Conservation (phyloP, 768 basidiomycete genomes). For the Xerocomellus intermedius region DNA sequence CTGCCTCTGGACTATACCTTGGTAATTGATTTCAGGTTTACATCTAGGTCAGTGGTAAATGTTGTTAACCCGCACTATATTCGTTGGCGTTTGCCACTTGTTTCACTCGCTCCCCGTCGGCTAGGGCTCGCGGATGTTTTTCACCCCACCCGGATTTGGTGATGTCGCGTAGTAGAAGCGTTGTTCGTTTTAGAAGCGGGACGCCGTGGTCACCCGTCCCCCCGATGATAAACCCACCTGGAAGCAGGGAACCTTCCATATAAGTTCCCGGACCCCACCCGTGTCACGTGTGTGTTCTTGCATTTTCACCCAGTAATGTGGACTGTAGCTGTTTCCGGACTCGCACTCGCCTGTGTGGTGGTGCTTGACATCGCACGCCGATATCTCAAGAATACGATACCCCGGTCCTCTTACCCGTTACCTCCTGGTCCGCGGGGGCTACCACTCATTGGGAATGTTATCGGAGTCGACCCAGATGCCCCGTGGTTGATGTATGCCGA, state of each 20-base stretch:
- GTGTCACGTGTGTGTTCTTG: background rate
- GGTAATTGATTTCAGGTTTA: no score
- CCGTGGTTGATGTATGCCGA: constrained; percentile 39
- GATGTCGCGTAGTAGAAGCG: background rate
- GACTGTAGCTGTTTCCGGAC: background rate
- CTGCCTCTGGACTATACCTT: no score
- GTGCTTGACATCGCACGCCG: constrained; percentile 7
- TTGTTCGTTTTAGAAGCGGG: background rate
- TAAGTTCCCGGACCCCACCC: background rate
- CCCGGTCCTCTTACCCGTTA: constrained; percentile 6
- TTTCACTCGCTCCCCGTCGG: no score
- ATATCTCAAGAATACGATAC: constrained; percentile 3
- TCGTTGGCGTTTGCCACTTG: no score
- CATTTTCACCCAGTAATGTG: constrained; percentile 3
- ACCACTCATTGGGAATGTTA: constrained; percentile 40
- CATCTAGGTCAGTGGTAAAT: no score
- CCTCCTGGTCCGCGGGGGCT: constrained; percentile 41
- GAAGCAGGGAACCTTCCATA: background rate
- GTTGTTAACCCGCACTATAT: no score
- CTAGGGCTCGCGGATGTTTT: background rate
- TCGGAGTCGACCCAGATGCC: constrained; percentile 29
- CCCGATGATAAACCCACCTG: background rate
- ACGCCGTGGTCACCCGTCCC: background rate
- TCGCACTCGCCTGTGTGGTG: constrained; percentile 8
- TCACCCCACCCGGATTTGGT: background rate